Evolutionary conservation across 1,284 basidiomycete genomes (phyloP), one percentile per base, ranked within the genome.

Genomic region (Stygiomarasmius scandens): DNA sequence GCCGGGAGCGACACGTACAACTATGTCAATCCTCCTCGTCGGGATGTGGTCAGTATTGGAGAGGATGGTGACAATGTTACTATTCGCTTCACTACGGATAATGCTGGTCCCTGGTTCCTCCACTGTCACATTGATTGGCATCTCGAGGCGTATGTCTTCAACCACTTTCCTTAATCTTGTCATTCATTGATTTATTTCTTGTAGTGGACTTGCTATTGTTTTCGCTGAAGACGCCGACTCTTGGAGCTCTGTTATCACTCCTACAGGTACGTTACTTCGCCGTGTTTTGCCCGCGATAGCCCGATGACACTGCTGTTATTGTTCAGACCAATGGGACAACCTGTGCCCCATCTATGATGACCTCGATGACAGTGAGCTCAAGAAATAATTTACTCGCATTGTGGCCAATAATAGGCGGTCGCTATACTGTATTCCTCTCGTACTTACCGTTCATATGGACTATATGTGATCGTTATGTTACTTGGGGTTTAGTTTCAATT

Each of bases 291-390:
- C n/a, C n/a, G n/a, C n/a, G n/a, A n/a, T n/a, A n/a, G n/a, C n/a
- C n/a, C 32, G 44, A 46, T 49, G 36, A n/a, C 19, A 12, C 23
- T 0, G n/a, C 9, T 36, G 32, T 34, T 8, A 8, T 34, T 22
- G 23, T 38, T 29, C 46, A 69, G 69, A 54, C 29, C 60, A 66
- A n/a, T 74, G 74, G 74, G 62, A 67, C 29, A 45, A 71, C 11
- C 69, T 75, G 14, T 75, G 73, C 58, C 71, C 72, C 4, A 66
- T 48, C 1, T 74, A 67, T 55, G 56, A 70, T 34, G 58, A 60
- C 32, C 32, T 34, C 14, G 14, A 8, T 34, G 14, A 14, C 14
- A 14, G 14, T 34, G 32, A 34, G 14, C 32, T 34, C n/a, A n/a
- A n/a, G n/a, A n/a, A n/a, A n/a, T n/a, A n/a, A n/a, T n/a, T n/a